Evolutionary conservation across 1,139 yeast species (phyloP).

Genomic region (Kodamaea sp.): DNA sequence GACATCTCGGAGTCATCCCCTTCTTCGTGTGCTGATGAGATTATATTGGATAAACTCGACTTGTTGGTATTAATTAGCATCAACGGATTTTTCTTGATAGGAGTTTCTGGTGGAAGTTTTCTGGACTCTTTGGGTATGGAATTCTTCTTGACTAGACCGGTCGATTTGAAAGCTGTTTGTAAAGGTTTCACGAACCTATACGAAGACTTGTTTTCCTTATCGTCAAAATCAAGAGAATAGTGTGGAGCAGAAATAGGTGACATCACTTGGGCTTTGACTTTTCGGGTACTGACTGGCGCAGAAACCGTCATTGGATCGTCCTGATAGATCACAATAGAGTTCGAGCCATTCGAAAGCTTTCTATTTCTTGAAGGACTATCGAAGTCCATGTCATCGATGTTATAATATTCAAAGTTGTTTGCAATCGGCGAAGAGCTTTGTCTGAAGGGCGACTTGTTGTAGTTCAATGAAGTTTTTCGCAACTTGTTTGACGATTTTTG

Average conservation of each 20-base stretch:
- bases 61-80: slow-evolving; percentile 34
- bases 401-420: slow-evolving; percentile 30
- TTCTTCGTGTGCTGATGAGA: slow-evolving; percentile 24
- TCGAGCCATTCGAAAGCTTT: slow-evolving; percentile 26
- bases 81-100: slow-evolving; percentile 66
- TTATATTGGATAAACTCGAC: slow-evolving; percentile 20
- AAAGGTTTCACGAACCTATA: slow-evolving; percentile 79
- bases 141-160: slow-evolving; percentile 74
- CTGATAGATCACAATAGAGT: slow-evolving; percentile 16
- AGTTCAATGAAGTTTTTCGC: slow-evolving; percentile 16
- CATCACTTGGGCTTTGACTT: slow-evolving; percentile 5
- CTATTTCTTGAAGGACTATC: slow-evolving; percentile 41
- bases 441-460: slow-evolving; percentile 22
- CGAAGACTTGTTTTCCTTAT: slow-evolving; percentile 45
- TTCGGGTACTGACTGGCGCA: slow-evolving; percentile 10
- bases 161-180: slow-evolving; percentile 79
- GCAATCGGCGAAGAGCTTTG: slow-evolving; percentile 18
- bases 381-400: slow-evolving; percentile 31
- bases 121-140: slow-evolving; percentile 40
- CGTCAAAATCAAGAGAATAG: slow-evolving; percentile 20
- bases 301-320: slow-evolving; percentile 12
- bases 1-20: slow-evolving; percentile 32
- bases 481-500: slow-evolving; percentile 13
- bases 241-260: slow-evolving; percentile 6
- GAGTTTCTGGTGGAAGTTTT: slow-evolving; percentile 72